phyloP scores from a whole-genome alignment of 176 grass and related monocot genomes.

The Elymus sibiricus region DNA sequence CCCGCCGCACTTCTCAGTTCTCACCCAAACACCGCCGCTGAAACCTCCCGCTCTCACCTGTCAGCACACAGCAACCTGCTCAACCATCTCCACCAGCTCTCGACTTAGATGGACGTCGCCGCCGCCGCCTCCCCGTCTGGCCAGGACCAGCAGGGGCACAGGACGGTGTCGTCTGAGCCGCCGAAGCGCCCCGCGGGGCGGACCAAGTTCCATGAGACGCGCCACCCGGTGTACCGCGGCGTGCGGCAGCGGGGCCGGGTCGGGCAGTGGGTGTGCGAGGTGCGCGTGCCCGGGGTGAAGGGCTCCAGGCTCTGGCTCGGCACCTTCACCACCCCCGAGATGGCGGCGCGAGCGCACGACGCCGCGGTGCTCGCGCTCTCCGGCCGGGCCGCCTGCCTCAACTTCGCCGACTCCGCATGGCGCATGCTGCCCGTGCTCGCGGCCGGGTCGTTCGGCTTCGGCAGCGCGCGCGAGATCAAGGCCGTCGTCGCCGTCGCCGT shows the following conservation, averaged over 20 bases:
- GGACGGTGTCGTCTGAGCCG: slow-evolving; percentile 52
- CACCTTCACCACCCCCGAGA: slow-evolving; percentile 61
- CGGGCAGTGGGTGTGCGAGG: slow-evolving; percentile 70
- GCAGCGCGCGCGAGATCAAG: slow-evolving; percentile 26
- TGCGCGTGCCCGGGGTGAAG: slow-evolving; percentile 31
- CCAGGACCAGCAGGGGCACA: background rate
- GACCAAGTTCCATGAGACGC: slow-evolving; percentile 72
- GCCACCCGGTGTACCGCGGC: slow-evolving; percentile 68
- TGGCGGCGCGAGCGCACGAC: slow-evolving; percentile 74
- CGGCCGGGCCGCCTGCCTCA: slow-evolving; percentile 46
- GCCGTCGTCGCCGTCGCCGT: slow-evolving; percentile 33
- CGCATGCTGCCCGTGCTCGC: slow-evolving; percentile 19
- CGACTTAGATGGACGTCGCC: too few relatives aligned
- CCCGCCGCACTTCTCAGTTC: too few relatives aligned
- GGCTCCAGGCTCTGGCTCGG: slow-evolving; percentile 68
- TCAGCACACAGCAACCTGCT: too few relatives aligned
- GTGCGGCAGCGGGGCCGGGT: slow-evolving; percentile 36
- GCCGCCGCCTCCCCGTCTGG: too few relatives aligned
- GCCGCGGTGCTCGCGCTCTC: slow-evolving; percentile 49
- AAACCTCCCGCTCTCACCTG: too few relatives aligned
- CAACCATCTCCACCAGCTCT: too few relatives aligned
- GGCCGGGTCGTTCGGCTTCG: background rate
- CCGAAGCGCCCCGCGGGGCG: slow-evolving; percentile 61
- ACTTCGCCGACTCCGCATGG: slow-evolving; percentile 65
- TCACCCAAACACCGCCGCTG: too few relatives aligned